Conservation (phyloP, 192 early-diverging fungal genomes). For the Coemansia sp. region DNA sequence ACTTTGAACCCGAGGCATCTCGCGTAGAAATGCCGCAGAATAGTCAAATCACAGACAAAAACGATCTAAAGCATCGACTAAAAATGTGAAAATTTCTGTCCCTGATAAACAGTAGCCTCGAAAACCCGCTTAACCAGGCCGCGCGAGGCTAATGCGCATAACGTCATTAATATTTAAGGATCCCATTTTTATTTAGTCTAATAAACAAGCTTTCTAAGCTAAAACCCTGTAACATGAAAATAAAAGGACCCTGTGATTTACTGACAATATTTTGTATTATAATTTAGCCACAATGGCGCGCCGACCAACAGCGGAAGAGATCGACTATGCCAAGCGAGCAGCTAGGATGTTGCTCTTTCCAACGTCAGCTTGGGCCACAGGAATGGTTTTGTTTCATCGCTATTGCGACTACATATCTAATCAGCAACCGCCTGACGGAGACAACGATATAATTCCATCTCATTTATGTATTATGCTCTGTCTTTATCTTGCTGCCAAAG, state of each 20-base stretch:
- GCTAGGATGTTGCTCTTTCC: slow-evolving; percentile 29
- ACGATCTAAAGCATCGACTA: background rate
- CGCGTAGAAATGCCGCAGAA: background rate
- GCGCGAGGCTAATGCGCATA: too few species aligned
- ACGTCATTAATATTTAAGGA: too few species aligned
- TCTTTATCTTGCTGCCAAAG: slow-evolving; percentile 42
- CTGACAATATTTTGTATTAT: background rate
- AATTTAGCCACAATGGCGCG: slow-evolving; percentile 10
- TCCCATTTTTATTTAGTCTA: background rate
- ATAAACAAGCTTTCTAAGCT: background rate
- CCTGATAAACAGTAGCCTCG: too few species aligned
- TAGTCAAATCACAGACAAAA: background rate
- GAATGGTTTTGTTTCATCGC: slow-evolving; percentile 32
- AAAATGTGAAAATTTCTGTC: too few species aligned
- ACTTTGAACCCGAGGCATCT: background rate
- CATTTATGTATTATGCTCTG: slow-evolving; percentile 36
- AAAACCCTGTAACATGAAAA: background rate
- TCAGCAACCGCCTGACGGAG: background rate
- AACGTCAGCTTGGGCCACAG: slow-evolving; percentile 41
- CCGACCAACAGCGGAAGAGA: slow-evolving; percentile 12
- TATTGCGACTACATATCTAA: slow-evolving; percentile 18
- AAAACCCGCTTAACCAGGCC: too few species aligned
- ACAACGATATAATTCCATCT: slow-evolving; percentile 11
- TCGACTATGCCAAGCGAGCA: slow-evolving; percentile 22
- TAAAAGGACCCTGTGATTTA: background rate